phyloP scores from a whole-genome alignment of 2,329 filamentous ascomycete genomes.

The Pseudofabraea citricarpa region DNA sequence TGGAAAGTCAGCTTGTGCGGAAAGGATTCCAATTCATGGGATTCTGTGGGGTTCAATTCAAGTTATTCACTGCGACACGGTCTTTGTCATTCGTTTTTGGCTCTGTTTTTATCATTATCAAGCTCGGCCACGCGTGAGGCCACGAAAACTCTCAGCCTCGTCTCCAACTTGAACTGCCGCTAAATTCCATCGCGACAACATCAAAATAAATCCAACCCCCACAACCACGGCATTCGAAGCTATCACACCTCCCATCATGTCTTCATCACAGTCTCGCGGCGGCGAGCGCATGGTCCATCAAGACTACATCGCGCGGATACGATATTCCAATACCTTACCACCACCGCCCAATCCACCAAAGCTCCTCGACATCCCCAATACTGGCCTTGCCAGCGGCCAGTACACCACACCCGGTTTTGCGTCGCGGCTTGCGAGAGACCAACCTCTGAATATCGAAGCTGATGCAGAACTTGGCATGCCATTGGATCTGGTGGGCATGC shows the following conservation, averaged over 20 bases:
- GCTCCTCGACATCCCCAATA: slow-evolving; percentile 93
- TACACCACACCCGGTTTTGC: slow-evolving; percentile 91
- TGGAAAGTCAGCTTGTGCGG: no score
- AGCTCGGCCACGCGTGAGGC: no score
- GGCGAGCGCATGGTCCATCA: slow-evolving; percentile 65
- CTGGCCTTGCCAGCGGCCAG: slow-evolving; percentile 77
- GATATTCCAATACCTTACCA: slow-evolving; percentile 93
- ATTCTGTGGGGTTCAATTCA: no score
- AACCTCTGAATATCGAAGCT: slow-evolving; percentile 92
- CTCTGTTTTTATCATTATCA: no score
- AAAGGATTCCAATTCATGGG: no score
- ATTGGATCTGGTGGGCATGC: slow-evolving; percentile 89
- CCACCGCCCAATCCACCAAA: slow-evolving; percentile 93
- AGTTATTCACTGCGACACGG: no score
- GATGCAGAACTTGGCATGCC: slow-evolving; percentile 98
- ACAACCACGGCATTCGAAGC: background rate
- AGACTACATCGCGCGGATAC: slow-evolving; percentile 93
- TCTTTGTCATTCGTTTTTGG: no score
- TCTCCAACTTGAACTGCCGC: no score
- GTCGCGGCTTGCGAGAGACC: slow-evolving; percentile 81
- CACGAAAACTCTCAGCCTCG: background rate
- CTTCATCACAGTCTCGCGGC: slow-evolving; percentile 36
- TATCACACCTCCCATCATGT: slow-evolving; percentile 26
- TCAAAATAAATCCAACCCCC: background rate
- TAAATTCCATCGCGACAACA: no score